Percentiles rank a stretch among this genome's conserved stretches.
Conservation (phyloP, 2,329 filamentous ascomycete species). For the Niveomyces coronatus region DNA sequence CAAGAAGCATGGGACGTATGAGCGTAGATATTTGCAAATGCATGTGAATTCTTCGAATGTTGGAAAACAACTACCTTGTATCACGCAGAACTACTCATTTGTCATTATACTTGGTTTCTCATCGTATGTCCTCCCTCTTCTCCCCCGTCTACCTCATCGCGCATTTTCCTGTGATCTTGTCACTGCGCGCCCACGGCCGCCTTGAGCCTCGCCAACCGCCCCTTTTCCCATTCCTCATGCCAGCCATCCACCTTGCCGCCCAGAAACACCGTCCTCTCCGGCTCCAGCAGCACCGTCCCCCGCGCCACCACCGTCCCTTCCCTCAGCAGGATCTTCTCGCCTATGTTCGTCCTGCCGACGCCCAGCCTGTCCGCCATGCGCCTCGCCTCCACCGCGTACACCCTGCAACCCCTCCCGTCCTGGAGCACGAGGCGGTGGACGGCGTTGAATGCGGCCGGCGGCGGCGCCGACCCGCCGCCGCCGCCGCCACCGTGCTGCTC, state of each 20-base stretch:
- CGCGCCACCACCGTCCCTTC: slow-evolving; percentile 56
- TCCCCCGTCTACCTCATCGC: neutral
- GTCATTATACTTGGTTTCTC: no score
- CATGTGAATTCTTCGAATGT: no score
- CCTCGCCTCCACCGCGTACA: slow-evolving; percentile 63
- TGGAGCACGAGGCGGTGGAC: slow-evolving; percentile 77
- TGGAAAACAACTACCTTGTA: no score
- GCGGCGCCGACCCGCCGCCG: slow-evolving; percentile 5
- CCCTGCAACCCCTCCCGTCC: slow-evolving; percentile 59
- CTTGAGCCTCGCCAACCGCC: slow-evolving; percentile 58
- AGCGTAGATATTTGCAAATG: neutral
- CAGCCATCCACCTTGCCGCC: slow-evolving; percentile 78
- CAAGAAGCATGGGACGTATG: neutral
- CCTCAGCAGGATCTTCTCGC: slow-evolving; percentile 68
- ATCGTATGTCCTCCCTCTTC: neutral
- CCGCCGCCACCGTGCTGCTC: slow-evolving; percentile 24
- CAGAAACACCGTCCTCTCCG: slow-evolving; percentile 56
- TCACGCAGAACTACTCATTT: no score
- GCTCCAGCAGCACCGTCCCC: slow-evolving; percentile 69
- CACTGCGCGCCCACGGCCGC: slow-evolving; percentile 38
- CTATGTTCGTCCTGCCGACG: slow-evolving; percentile 58
- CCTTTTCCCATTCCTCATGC: slow-evolving; percentile 68
- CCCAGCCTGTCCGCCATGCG: slow-evolving; percentile 56
- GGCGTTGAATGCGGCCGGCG: slow-evolving; percentile 29
- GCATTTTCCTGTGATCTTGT: no score